Evolutionary conservation across 257 asterid genomes (phyloP), one percentile per base, ranked within the genome.

Genomic region (Leonotis leonurus): DNA sequence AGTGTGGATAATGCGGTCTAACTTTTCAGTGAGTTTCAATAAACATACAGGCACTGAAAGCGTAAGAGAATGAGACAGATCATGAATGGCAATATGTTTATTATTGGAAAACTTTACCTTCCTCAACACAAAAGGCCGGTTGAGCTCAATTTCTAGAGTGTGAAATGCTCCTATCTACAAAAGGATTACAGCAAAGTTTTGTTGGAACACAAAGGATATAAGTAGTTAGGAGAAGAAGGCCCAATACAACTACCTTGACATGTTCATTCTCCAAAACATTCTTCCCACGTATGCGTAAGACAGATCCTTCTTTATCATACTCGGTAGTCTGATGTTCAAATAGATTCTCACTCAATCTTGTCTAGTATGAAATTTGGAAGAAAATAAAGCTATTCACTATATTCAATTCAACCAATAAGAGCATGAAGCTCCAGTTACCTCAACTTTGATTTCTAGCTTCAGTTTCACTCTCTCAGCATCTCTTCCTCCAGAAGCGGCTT

Each of bases 81-180:
- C 25, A 44, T 24, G 60, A 40, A 39, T 24, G 16, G 37, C 21
- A 32, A 53, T 37, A 33, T 21, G 18, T 37, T 25, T 18, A 25
- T 62, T 33, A 52, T 22, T 37, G 21, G 49, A 39, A 30, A 8
- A 8, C 12, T 48, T 36, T 74, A 89, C 96, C 97, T 93, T 93
- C 75, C 87, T 85, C 65, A 89, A 75, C 24, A 89, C 94, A 77
- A 93, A 87, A 59, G 99, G 94, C 49, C 99, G 75, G 77, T 82
- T 95, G 51, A 68, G 84, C 77, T 93, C 99, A 58, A 93, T 73
- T 72, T 93, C 97, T 56, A 93, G 83, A n/a, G 99, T 89, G 86
- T 93, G 99, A 70, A 87, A 93, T 65, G 96, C 94, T 65, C 99
- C 99, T 50, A 89, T 87, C 99, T 93, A 81, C 79, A 73, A 43